Evolutionary conservation across 176 grass and related monocot species (phyloP).

Genomic region (Musa troglodytarum): DNA sequence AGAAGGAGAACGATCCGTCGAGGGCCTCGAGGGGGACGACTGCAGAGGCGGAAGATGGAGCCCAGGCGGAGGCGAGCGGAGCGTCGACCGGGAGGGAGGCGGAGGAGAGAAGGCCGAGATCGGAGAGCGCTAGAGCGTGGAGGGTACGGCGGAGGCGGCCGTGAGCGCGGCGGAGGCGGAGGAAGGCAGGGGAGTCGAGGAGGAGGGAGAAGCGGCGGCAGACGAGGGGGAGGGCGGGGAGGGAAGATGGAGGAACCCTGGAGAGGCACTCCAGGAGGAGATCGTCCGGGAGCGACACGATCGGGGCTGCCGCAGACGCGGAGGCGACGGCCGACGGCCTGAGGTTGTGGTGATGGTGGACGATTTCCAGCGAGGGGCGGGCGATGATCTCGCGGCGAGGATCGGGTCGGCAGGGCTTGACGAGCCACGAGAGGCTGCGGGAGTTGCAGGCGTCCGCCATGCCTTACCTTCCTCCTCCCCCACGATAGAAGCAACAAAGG

Average conservation of each 20-base stretch:
- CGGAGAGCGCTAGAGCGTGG: conserved; percentile 34
- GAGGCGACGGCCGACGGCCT: background rate
- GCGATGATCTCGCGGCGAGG: conserved; percentile 47
- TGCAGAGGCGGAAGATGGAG: conserved; percentile 18
- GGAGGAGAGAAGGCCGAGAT: conserved; percentile 14
- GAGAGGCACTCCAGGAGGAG: conserved; percentile 65
- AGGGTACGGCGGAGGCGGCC: conserved; percentile 47
- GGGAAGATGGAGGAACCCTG: conserved; percentile 37
- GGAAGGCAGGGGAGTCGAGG: conserved; percentile 30
- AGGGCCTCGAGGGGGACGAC: conserved; percentile 3
- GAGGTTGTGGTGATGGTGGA: background rate
- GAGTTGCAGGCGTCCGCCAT: conserved; percentile 59
- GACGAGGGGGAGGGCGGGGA: conserved; percentile 37
- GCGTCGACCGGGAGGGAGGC: conserved; percentile 27
- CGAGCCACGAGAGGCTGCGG: conserved; percentile 55
- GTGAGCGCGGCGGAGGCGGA: conserved; percentile 43
- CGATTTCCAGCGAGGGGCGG: conserved; percentile 10
- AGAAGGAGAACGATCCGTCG: conserved; percentile 25
- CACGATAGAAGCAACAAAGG: background rate
- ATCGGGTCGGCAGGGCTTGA: conserved; percentile 64
- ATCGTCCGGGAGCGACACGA: conserved; percentile 50
- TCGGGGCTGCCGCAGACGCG: background rate
- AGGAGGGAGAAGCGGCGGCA: conserved; percentile 55
- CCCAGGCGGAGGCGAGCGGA: background rate
- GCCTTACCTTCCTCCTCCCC: background rate